Evolutionary conservation across 805 yeast genomes (phyloP), one percentile per base, ranked within the genome.

Genomic region (Jamesozyma spencerorum): DNA sequence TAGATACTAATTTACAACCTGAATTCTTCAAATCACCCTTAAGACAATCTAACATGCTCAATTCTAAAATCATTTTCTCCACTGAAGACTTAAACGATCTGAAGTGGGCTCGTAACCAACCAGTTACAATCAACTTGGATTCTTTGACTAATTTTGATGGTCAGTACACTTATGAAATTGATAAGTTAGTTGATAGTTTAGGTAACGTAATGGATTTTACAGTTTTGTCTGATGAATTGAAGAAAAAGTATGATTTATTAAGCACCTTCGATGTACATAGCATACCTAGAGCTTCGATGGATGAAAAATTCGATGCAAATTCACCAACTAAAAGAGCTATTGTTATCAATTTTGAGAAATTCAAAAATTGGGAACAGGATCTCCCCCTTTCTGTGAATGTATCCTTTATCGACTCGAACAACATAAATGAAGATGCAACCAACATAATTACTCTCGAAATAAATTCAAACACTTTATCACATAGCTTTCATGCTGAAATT

Each of bases 141-240:
- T 58, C 70, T 4, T 48, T 65, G 5, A 57, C 72, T 31, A 55
- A 57, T 34, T 60, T 66, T 20, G 54, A 69, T 10, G 88, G 87
- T 31, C 64, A 66, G 31, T 72, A 77, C 58, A 54, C 68, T n/a
- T 81, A 77, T 50, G 64, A 69, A 33, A 68, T 81, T 28, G 75
- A 72, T 39, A 74, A 70, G 41, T 68, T 81, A 15, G 70, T 73
- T 24, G 88, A 81, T 59, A 85, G 81, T 3, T 64, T 81, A 39
- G 87, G 87, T 2, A 81, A 81, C 47, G 46, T 62, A 5, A 68
- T 79, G 35, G 67, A 70, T 32, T 74, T 60, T 36, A 48, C 68
- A 1, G 46, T 49, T 10, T 47, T 58, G n/a, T 59, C 64, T 17
- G 52, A 52, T 31, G 49, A 50, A 5, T 36, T 26, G 49, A 53